A percentile compares a stretch with the other conserved stretches of the same genome.
These are phyloP conservation scores for Podila epicladia DNA, from an alignment of 192 early-diverging fungal species.

Conservation along the genomic window DNA sequence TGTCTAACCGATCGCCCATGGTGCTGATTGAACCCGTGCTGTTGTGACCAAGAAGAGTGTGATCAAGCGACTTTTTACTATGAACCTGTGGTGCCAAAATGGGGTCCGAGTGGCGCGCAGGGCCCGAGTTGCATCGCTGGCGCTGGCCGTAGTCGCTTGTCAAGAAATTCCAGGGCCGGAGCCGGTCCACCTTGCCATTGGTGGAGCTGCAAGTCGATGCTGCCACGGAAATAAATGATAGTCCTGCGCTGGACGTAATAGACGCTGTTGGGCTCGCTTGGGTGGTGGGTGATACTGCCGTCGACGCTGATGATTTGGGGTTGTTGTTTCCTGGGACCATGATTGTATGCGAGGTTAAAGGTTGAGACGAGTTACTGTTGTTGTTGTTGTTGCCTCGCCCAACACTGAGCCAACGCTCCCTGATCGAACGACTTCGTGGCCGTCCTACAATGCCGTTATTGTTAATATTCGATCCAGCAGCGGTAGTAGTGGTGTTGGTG, in stretches of 20 bases:
- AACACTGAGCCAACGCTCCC: conserved; percentile 1
- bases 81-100: not conserved
- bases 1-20: not conserved
- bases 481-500: not conserved
- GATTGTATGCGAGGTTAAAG: not conserved
- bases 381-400: not conserved
- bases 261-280: not conserved
- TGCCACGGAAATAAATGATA: not conserved
- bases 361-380: not conserved
- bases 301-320: not conserved
- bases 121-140: conserved; percentile 35
- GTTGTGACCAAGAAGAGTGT: not conserved
- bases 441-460: not conserved
- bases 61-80: not conserved
- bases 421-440: conserved; percentile 22
- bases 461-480: not conserved
- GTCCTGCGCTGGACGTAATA: not conserved
- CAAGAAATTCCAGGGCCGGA: conserved; percentile 13
- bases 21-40: not conserved
- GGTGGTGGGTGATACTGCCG: not conserved
- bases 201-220: conserved; percentile 1
- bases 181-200: not conserved
- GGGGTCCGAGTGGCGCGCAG: conserved; percentile 21
- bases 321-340: too few relatives aligned
- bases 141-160: conserved; percentile 21